Percentiles rank a stretch among this genome's conserved stretches.
phyloP scores from a whole-genome alignment of 306 rosid species.

The Quercus robur region DNA sequence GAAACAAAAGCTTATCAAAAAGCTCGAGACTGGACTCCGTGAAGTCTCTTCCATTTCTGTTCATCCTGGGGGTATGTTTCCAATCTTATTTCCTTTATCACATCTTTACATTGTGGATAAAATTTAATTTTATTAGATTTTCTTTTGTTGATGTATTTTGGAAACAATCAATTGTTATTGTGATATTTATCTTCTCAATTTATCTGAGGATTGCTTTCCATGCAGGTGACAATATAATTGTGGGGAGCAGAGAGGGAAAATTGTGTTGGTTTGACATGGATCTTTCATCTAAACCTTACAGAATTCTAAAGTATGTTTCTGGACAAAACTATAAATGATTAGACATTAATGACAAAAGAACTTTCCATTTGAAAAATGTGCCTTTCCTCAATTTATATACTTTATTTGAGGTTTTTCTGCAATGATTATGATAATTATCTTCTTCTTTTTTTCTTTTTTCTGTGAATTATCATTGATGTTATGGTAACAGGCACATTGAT shows the following conservation, averaged over 20 bases:
- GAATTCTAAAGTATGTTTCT: constrained; percentile 55
- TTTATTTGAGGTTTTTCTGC: not conserved
- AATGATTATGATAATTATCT: not conserved
- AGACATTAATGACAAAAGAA: not conserved
- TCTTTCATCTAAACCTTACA: constrained; percentile 87
- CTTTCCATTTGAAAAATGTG: not conserved
- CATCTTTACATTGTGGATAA: not conserved
- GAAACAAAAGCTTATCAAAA: constrained; percentile 55
- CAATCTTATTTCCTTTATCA: not conserved
- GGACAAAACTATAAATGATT: not conserved
- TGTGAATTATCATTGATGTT: not conserved
- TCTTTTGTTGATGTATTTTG: not conserved
- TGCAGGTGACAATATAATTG: constrained; percentile 92
- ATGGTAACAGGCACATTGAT: not conserved
- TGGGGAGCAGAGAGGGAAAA: constrained; percentile 97
- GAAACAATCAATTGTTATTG: not conserved
- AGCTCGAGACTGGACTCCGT: constrained; percentile 83
- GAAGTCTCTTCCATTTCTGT: constrained; percentile 85
- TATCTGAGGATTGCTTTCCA: constrained; percentile 8
- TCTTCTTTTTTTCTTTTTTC: not conserved
- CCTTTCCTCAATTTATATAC: not conserved
- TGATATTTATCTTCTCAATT: not conserved
- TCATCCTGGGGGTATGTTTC: constrained; percentile 81
- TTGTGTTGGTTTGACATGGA: constrained; percentile 98
- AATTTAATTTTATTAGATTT: not conserved